A percentile compares a stretch with the other conserved stretches of the same genome.
Evolutionary conservation across 768 basidiomycete species (phyloP).

Genomic region (Wakefieldia striispora): DNA sequence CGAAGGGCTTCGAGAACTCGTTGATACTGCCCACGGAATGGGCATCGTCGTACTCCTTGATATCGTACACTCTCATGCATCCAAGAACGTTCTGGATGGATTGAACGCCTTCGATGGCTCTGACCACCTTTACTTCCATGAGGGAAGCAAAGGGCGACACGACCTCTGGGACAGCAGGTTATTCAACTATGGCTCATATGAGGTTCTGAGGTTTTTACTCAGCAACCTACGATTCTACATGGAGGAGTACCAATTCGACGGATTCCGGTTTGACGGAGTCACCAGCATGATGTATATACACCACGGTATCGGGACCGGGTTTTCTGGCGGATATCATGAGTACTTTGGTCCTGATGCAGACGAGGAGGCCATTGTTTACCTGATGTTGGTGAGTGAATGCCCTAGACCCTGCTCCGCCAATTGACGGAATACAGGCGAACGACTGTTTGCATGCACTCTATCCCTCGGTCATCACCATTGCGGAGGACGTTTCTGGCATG

Average conservation of each 20-base stretch:
- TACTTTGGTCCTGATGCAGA: constrained; percentile 90
- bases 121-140: constrained; percentile 97
- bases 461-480: constrained; percentile 84
- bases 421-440: constrained; percentile 69
- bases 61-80: constrained; percentile 97
- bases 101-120: constrained; percentile 96
- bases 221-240: constrained; percentile 95
- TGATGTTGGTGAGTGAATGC: constrained; percentile 81
- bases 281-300: constrained; percentile 99
- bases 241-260: constrained; percentile 94
- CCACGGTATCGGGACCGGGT: constrained; percentile 96
- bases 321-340: constrained; percentile 97
- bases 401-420: background rate
- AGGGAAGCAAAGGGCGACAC: constrained; percentile 84
- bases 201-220: constrained; percentile 91
- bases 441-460: constrained; percentile 81
- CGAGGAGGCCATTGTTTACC: constrained; percentile 86
- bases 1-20: constrained; percentile 91
- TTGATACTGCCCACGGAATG: constrained; percentile 93
- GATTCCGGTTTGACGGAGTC: constrained; percentile 98
- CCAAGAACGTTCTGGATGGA: constrained; percentile 96
- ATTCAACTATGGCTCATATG: constrained; percentile 95
- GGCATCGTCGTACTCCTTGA: constrained; percentile 93
- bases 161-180: constrained; percentile 97
- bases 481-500: constrained; percentile 99